These are phyloP conservation scores for Viola odorata DNA, from an alignment of 345 rosid genomes.

Conservation along the genomic window DNA sequence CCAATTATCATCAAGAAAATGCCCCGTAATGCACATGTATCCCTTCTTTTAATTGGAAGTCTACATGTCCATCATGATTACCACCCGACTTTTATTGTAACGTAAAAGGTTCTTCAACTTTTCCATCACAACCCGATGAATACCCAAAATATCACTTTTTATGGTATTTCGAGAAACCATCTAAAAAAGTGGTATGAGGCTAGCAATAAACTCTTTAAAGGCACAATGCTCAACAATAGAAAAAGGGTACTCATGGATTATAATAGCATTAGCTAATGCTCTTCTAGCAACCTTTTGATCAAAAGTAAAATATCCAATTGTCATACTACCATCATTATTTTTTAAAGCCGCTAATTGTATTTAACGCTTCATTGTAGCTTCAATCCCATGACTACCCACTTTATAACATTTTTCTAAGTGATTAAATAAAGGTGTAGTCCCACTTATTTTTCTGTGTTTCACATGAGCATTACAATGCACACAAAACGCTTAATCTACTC, in stretches of 20 bases:
- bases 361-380: too few relatives aligned
- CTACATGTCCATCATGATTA: slow-evolving; percentile 4
- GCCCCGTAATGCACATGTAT: slow-evolving; percentile 1
- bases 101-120: background rate
- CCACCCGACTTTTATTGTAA: background rate
- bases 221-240: background rate
- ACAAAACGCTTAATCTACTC: too few relatives aligned
- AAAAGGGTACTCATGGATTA: slow-evolving; percentile 5
- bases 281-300: background rate
- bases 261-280: background rate
- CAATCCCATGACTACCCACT: too few relatives aligned
- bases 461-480: too few relatives aligned
- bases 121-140: background rate
- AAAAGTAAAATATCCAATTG: background rate
- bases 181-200: slow-evolving; percentile 1
- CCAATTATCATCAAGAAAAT: slow-evolving; percentile 7
- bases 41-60: background rate
- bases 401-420: too few relatives aligned
- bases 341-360: too few relatives aligned
- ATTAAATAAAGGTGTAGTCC: too few relatives aligned
- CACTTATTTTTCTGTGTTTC: too few relatives aligned
- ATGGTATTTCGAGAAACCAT: background rate
- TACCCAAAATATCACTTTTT: slow-evolving; percentile 3
- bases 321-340: too few relatives aligned
- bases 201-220: background rate